These are phyloP conservation scores for Leccinum boreale DNA, from an alignment of 768 basidiomycete species.

Conservation along the genomic window DNA sequence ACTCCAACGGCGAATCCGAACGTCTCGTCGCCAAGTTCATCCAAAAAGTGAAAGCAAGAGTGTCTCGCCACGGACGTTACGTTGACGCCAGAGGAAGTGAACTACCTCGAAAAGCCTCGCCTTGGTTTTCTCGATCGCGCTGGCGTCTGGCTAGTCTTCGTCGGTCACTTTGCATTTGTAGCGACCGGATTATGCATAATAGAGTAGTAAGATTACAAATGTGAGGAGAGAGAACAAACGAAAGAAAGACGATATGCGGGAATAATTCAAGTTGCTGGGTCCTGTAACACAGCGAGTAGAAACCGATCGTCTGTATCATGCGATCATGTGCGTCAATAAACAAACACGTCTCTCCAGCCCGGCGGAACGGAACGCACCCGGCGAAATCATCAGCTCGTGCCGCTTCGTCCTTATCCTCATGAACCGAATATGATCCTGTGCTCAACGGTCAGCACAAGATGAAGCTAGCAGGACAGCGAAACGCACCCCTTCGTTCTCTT, in stretches of 20 bases:
- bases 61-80: too few species aligned
- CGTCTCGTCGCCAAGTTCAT: too few species aligned
- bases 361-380: constrained; percentile 52
- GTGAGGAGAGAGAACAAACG: background rate
- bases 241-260: background rate
- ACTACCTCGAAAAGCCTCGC: too few species aligned
- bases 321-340: background rate
- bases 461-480: background rate
- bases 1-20: constrained; percentile 37
- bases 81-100: too few species aligned
- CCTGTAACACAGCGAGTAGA: constrained; percentile 80
- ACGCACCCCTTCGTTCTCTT: constrained; percentile 58
- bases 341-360: background rate
- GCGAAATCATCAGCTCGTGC: constrained; percentile 94
- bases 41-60: too few species aligned
- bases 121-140: background rate
- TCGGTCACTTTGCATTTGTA: constrained; percentile 1
- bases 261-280: constrained; percentile 49
- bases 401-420: constrained; percentile 88
- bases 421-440: constrained; percentile 81
- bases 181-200: constrained; percentile 7
- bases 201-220: constrained; percentile 15
- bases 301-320: constrained; percentile 63
- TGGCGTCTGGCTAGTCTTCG: background rate
- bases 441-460: background rate